A percentile compares a stretch with the other conserved stretches of the same genome.
Conservation (phyloP, 805 yeast species). For the Wickerhamomyces hampshirensis region DNA sequence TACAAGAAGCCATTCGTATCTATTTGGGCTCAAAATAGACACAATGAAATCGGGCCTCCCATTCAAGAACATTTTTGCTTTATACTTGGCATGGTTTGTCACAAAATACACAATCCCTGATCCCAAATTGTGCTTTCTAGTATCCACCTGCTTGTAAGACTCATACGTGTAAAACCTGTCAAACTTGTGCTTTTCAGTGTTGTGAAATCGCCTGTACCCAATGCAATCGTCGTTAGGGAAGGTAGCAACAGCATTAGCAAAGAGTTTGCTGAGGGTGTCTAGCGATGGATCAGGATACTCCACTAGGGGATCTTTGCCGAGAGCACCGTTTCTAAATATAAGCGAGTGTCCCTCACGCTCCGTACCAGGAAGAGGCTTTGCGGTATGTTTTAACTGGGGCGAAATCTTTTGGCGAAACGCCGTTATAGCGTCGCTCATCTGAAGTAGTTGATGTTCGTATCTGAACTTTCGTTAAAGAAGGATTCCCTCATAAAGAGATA, state of each 20-base stretch:
- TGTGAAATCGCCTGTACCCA: slow-evolving; percentile 29
- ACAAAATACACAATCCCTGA: slow-evolving; percentile 34
- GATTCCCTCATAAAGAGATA: too few species aligned
- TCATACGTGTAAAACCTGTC: slow-evolving; percentile 22
- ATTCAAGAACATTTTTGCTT: not conserved
- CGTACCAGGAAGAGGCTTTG: slow-evolving; percentile 30
- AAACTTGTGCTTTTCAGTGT: slow-evolving; percentile 14
- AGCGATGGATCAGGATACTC: slow-evolving; percentile 22
- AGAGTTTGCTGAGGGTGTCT: slow-evolving; percentile 34
- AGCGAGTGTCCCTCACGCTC: slow-evolving; percentile 39
- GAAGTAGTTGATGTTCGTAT: not conserved
- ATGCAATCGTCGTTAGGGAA: slow-evolving; percentile 31
- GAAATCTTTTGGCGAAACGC: too few species aligned
- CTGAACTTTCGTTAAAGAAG: not conserved
- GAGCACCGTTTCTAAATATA: slow-evolving; percentile 35
- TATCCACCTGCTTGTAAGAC: slow-evolving; percentile 28
- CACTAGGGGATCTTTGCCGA: slow-evolving; percentile 18
- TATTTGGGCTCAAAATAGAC: slow-evolving; percentile 48
- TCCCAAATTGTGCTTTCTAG: slow-evolving; percentile 31
- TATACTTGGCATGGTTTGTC: slow-evolving; percentile 15
- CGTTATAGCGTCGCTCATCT: too few species aligned
- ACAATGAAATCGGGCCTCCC: slow-evolving; percentile 40
- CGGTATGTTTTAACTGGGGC: slow-evolving; percentile 1
- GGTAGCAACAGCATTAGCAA: slow-evolving; percentile 28
- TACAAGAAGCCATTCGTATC: slow-evolving; percentile 59